Conservation (phyloP, 1,284 basidiomycete genomes). For the Malassezia yamatoensis region DNA sequence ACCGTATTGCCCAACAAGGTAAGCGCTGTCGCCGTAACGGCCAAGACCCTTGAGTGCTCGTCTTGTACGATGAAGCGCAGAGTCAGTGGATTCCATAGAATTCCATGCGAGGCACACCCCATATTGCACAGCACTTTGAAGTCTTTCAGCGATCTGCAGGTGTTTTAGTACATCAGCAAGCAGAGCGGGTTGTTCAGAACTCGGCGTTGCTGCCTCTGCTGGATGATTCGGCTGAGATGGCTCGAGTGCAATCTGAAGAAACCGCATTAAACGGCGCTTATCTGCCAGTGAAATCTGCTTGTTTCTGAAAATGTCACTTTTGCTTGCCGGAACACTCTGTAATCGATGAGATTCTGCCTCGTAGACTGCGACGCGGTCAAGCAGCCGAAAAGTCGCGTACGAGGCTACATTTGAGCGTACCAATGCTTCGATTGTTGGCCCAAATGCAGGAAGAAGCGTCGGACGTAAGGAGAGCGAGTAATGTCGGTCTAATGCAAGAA, state of each 20-base stretch:
- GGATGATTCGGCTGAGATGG: conserved; percentile 10
- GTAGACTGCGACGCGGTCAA: conserved; percentile 54
- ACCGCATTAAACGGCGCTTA: conserved; percentile 82
- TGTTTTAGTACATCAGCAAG: not conserved
- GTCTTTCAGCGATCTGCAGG: not conserved
- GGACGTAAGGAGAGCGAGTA: conserved; percentile 80
- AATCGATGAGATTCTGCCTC: not conserved
- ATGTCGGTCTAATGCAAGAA: conserved; percentile 49
- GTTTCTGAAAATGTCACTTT: conserved; percentile 86
- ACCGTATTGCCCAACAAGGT: conserved; percentile 87
- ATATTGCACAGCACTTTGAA: conserved; percentile 24
- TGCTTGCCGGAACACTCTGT: conserved; percentile 66
- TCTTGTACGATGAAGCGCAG: conserved; percentile 23
- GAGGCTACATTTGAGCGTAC: conserved; percentile 74
- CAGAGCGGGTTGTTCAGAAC: not conserved
- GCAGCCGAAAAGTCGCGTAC: conserved; percentile 77
- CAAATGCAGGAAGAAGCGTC: conserved; percentile 66
- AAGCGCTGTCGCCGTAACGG: conserved; percentile 78
- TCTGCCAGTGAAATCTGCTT: conserved; percentile 67
- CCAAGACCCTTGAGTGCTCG: conserved; percentile 68
- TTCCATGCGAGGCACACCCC: conserved; percentile 46
- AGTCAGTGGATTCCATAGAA: conserved; percentile 18
- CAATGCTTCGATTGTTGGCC: conserved; percentile 68
- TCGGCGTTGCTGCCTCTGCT: not conserved
- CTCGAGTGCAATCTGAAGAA: conserved; percentile 50